Conservation (phyloP, 1,284 basidiomycete species). For the Spongispora temasekensis region DNA sequence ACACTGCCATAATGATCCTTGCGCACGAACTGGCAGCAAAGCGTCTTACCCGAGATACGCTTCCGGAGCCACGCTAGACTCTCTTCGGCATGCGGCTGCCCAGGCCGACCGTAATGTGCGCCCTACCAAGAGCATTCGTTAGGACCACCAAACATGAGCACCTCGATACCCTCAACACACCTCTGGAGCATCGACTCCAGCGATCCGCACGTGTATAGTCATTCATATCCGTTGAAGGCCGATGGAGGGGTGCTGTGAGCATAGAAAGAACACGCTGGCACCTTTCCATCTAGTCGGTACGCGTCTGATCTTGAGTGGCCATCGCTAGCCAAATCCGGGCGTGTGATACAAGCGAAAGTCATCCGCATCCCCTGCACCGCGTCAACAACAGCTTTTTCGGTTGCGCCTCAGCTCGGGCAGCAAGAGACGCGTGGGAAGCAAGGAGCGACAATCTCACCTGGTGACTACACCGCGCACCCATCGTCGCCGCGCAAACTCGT, state of each 20-base stretch:
- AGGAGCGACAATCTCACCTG: slow-evolving; percentile 45
- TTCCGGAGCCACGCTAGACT: slow-evolving; percentile 70
- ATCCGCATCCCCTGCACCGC: slow-evolving; percentile 82
- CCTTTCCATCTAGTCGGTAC: slow-evolving; percentile 66
- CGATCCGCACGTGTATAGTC: slow-evolving; percentile 80
- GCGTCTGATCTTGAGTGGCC: slow-evolving; percentile 67
- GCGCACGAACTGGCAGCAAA: slow-evolving; percentile 70
- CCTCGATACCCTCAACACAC: slow-evolving; percentile 44
- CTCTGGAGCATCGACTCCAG: slow-evolving; percentile 90
- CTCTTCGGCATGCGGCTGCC: slow-evolving; percentile 72
- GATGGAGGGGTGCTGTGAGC: neutral
- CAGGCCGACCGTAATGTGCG: slow-evolving; percentile 77
- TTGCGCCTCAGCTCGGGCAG: neutral
- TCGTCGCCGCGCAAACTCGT: slow-evolving; percentile 51
- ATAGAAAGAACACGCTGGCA: slow-evolving; percentile 28
- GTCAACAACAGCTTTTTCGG: slow-evolving; percentile 1
- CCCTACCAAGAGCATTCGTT: slow-evolving; percentile 45
- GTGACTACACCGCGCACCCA: slow-evolving; percentile 78
- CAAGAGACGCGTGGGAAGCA: neutral
- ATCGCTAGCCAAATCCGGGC: slow-evolving; percentile 70
- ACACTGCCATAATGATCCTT: slow-evolving; percentile 84
- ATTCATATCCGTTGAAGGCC: slow-evolving; percentile 54
- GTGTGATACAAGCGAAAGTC: slow-evolving; percentile 85
- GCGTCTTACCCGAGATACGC: slow-evolving; percentile 53
- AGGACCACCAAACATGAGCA: neutral